Base-by-base conservation (phyloP, 1,284 basidiomycete genomes). In the Ganoderma lucidum region DNA sequence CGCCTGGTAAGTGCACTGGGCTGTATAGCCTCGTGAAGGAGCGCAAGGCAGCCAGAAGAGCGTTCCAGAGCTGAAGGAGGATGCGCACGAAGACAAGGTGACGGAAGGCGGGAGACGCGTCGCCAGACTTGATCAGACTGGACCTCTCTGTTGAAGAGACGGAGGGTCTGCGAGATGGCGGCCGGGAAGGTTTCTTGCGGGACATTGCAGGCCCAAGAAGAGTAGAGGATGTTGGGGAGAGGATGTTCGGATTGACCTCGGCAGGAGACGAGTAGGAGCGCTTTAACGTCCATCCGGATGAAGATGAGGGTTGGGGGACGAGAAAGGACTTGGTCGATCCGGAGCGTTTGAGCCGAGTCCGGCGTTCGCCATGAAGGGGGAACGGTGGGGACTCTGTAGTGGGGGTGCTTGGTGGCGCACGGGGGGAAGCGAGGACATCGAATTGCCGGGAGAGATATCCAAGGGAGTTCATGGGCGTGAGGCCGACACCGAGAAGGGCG, bases 261-360 rank as follows among this genome's bases (percentile, higher is more conserved):
- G 84, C 79, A 28, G 87, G 85, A 23, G 86, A 86, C 44, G 87
- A 88, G 69, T 81, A 80, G 62, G 89, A 87, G 69, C 87, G 84
- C 77, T 83, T 83, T 68, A 87, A 72, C 44, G 71, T 64, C 73
- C 70, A 77, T 8, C 66, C 68, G 66, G 68, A 45, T 64, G 61
- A 60, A 62, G 64, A 60, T 59, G 67, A 75, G 56, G 80, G 81
- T 39, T 61, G 59, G 28, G 81, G 79, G 67, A 86, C 82, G 66
- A 86, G 83, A 73, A 87, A 85, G 15, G 85, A 85, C 75, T 83
- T 86, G 62, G 87, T 83, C 53, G 88, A 88, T 86, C 89, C 90
- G n/a, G 87, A 85, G 69, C 81, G 83, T 69, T 83, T 86, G 55
- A 87, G 78, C 3, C 79, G 75, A 9, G 75, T 69, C 69, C 79